Evolutionary conservation across 371 early-diverging fungal genomes (phyloP), one percentile per base, ranked within the genome.

Genomic region (Dichotomocladium elegans): DNA sequence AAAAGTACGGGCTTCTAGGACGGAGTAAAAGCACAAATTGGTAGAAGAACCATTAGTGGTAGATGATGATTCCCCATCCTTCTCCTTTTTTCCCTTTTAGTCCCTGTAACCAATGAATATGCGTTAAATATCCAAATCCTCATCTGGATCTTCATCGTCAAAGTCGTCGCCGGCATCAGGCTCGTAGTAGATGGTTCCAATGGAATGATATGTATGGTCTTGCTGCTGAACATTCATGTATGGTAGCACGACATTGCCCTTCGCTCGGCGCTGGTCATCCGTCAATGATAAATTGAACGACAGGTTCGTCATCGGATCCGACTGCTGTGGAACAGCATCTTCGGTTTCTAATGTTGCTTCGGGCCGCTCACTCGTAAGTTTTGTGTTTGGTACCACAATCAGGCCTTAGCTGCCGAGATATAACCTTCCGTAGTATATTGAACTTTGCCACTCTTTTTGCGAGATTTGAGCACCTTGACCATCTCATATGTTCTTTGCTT

Each of bases 271-370:
- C 63, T 95, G 94, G 53, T 87, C 81, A 6, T 93, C 93, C 1
- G 95, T 95, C 41, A 94, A 70, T 3, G 70, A 69, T 44, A 95
- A 63, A 53, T 93, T 93, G 68, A 95, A 95, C 9, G 93, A 83
- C 31, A 94, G 64, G 47, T 90, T 85, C 12, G 83, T 66, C 14
- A 61, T 68, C 22, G 66, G 64, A 46, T 77, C 70, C 1, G 60
- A 54, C 33, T 48, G 47, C 3, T 51, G 17, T n/a, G n/a, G n/a
- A 11, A 29, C 17, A 30, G 26, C 45, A 17, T 41, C 33, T n/a
- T 29, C 44, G 43, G 51, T 41, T 2, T 33, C 52, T 7, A 57
- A 44, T 8, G 63, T 42, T 2, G 56, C 50, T 33, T 52, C 40
- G 17, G 44, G 15, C 0, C 51, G 43, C 40, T 63, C 54, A 8